Evolutionary conservation across 805 yeast genomes (phyloP).

Genomic region (Barnettozyma sp.): DNA sequence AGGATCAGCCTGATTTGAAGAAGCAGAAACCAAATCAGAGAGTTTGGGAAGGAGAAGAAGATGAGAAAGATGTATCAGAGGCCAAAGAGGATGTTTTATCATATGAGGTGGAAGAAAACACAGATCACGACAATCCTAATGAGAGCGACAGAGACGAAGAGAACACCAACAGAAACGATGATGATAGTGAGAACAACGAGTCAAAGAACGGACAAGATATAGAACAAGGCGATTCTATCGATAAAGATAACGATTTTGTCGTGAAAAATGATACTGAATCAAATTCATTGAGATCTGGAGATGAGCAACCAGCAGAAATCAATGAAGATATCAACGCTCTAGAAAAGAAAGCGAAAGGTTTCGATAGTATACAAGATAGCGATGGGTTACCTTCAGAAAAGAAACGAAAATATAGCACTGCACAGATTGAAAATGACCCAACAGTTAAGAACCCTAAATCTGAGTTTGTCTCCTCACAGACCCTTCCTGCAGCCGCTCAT

Average conservation of each 20-base stretch:
- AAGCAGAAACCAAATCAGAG: conserved; percentile 21
- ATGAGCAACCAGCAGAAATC: conserved; percentile 7
- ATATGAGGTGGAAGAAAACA: too few species aligned
- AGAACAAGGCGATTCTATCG: too few species aligned
- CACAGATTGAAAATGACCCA: conserved; percentile 45
- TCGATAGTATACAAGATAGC: conserved; percentile 13
- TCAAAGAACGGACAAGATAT: too few species aligned
- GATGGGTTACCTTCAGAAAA: conserved; percentile 3
- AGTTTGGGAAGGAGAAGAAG: not conserved
- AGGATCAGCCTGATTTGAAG: conserved; percentile 35
- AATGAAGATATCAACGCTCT: conserved; percentile 20
- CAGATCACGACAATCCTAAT: too few species aligned
- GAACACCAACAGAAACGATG: too few species aligned
- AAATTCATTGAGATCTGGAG: not conserved
- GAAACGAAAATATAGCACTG: conserved; percentile 18
- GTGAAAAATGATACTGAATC: not conserved
- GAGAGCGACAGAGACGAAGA: too few species aligned
- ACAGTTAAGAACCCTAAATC: conserved; percentile 63
- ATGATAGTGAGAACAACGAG: too few species aligned
- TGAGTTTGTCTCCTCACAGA: conserved; percentile 66
- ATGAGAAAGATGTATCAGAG: not conserved
- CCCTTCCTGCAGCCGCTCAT: conserved; percentile 58
- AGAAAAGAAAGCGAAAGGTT: conserved; percentile 5
- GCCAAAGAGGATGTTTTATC: too few species aligned
- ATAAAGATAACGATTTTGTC: conserved; percentile 3